Percentiles rank a stretch among this genome's conserved stretches.
These are phyloP conservation scores for Thielaviopsis populi DNA, from an alignment of 2,329 filamentous ascomycete species.

Conservation along the genomic window DNA sequence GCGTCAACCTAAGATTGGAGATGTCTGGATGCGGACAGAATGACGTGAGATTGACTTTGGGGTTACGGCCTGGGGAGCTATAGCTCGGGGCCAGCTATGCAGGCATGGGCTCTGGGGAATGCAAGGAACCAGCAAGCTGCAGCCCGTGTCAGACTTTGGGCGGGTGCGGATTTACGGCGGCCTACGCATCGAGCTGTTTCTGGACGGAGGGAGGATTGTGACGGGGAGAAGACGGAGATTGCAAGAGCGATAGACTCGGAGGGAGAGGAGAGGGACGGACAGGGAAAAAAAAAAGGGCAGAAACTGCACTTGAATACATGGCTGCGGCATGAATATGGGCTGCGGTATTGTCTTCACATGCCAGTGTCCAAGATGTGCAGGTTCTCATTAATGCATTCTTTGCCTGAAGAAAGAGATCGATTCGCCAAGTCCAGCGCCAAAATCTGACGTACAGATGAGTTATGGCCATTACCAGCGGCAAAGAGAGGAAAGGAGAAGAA, in stretches of 20 bases:
- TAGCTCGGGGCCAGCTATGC: not conserved
- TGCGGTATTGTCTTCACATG: too few relatives aligned
- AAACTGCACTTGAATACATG: not conserved
- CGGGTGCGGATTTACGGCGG: not conserved
- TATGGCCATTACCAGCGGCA: too few relatives aligned
- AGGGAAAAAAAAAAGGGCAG: not conserved
- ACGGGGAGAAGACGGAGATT: not conserved
- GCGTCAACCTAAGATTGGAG: not conserved
- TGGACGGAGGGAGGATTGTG: not conserved
- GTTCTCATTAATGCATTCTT: not conserved
- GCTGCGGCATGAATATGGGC: not conserved
- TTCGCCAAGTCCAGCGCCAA: not conserved
- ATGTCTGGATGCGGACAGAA: slow-evolving; percentile 1
- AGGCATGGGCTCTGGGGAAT: not conserved
- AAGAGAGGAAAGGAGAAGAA: not conserved
- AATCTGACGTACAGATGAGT: not conserved
- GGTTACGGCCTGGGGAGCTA: not conserved
- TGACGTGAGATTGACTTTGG: not conserved
- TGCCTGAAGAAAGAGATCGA: not conserved
- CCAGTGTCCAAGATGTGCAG: too few relatives aligned
- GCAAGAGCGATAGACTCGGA: not conserved
- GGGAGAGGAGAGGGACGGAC: not conserved
- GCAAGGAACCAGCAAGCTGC: not conserved
- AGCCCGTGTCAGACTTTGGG: not conserved
- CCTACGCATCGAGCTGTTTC: not conserved